Conservation (phyloP, 164 flowering plant species). For the Liquidambar formosana region DNA sequence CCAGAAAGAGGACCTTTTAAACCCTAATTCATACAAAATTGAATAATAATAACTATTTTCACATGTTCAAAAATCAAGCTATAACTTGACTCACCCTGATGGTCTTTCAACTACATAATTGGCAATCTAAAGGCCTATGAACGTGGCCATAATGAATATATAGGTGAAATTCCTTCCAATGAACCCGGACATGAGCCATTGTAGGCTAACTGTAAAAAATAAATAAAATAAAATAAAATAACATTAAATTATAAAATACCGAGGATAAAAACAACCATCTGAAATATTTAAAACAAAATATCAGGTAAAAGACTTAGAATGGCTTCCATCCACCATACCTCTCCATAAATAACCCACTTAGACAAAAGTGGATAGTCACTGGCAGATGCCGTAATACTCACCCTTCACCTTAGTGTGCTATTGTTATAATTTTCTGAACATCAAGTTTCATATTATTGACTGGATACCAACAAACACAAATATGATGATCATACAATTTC, state of each 20-base stretch:
- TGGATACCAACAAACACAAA: too few relatives aligned
- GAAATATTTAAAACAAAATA: not conserved
- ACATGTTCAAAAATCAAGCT: not conserved
- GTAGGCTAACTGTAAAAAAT: constrained; percentile 69
- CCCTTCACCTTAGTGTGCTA: too few relatives aligned
- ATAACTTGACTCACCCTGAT: constrained; percentile 68
- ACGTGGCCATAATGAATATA: constrained; percentile 97
- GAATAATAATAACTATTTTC: not conserved
- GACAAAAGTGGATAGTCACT: constrained; percentile 95
- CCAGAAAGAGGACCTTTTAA: not conserved
- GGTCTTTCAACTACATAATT: constrained; percentile 97
- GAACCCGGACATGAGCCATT: constrained; percentile 70
- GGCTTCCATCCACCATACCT: constrained; percentile 49
- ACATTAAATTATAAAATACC: not conserved
- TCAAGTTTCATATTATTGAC: too few relatives aligned
- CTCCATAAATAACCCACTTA: constrained; percentile 98
- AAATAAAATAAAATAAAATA: not conserved
- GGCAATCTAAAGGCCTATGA: constrained; percentile 97
- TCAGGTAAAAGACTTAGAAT: not conserved
- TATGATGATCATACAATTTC: too few relatives aligned
- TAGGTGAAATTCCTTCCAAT: constrained; percentile 90
- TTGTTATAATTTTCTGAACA: too few relatives aligned
- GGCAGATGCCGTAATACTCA: too few relatives aligned
- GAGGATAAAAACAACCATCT: not conserved
- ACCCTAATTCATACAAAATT: not conserved